Evolutionary conservation across 1,284 basidiomycete genomes (phyloP).

Genomic region (Grifola frondosa): DNA sequence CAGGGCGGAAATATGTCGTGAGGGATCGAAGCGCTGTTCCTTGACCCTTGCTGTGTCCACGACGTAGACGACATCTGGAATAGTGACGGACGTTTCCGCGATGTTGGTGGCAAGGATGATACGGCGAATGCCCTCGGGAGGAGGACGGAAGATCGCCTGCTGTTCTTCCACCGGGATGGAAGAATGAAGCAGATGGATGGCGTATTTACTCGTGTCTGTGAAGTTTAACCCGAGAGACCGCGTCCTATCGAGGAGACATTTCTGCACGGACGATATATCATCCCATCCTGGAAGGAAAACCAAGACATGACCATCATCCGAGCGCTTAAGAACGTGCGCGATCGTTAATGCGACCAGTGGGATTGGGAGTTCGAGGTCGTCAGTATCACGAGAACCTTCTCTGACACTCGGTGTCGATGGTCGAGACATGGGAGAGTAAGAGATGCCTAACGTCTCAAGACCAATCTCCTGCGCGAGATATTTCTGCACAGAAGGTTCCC

Average conservation of each 20-base stretch:
- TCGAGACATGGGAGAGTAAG: constrained; percentile 7
- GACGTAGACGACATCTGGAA: constrained; percentile 95
- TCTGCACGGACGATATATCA: constrained; percentile 84
- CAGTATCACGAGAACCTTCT: constrained; percentile 34
- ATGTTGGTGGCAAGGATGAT: constrained; percentile 96
- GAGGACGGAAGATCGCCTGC: constrained; percentile 86
- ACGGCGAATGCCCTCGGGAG: constrained; percentile 74
- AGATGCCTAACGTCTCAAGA: constrained; percentile 20
- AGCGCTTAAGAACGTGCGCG: constrained; percentile 73
- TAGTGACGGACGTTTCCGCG: constrained; percentile 94
- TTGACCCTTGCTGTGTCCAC: constrained; percentile 90
- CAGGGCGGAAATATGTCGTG: constrained; percentile 38
- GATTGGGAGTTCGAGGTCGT: constrained; percentile 83
- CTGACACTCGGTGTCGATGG: constrained; percentile 16
- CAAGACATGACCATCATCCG: constrained; percentile 86
- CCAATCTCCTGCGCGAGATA: constrained; percentile 80
- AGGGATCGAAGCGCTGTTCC: constrained; percentile 92
- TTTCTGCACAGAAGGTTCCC: constrained; percentile 72
- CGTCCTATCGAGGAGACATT: constrained; percentile 54
- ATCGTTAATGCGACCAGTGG: constrained; percentile 84
- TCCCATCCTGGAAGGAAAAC: constrained; percentile 94
- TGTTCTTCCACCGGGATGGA: constrained; percentile 89
- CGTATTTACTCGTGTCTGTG: constrained; percentile 56
- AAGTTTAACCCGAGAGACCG: constrained; percentile 62
- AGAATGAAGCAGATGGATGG: constrained; percentile 90